A percentile compares a stretch with the other conserved stretches of the same genome.
These are phyloP conservation scores for Plenodomus tracheiphilus DNA, from an alignment of 2,329 filamentous ascomycete genomes.

Conservation along the genomic window DNA sequence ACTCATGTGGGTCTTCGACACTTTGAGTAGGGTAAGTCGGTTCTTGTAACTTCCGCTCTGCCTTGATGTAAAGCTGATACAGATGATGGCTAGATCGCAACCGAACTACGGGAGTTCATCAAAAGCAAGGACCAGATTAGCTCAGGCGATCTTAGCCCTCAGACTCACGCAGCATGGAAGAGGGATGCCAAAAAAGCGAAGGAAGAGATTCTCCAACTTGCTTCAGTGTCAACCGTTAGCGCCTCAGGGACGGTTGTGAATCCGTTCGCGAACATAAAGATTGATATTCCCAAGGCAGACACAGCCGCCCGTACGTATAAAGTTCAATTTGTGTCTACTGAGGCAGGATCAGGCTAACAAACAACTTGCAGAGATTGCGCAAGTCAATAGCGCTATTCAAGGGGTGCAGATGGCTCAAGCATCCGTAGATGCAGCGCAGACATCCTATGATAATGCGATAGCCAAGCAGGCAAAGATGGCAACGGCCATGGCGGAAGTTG, in stretches of 20 bases:
- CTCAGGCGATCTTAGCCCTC: neutral
- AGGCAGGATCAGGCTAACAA: too few relatives aligned
- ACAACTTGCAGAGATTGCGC: neutral
- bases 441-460: neutral
- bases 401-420: neutral
- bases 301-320: neutral
- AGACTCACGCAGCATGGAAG: neutral
- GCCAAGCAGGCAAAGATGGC: neutral
- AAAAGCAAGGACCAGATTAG: neutral
- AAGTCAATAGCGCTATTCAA: neutral
- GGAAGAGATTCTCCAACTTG: neutral
- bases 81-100: neutral
- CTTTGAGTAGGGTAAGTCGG: too few relatives aligned
- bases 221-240: too few relatives aligned
- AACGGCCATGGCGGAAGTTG: neutral
- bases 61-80: too few relatives aligned
- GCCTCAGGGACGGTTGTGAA: neutral
- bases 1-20: too few relatives aligned
- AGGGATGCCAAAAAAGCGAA: neutral
- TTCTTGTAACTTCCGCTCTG: too few relatives aligned
- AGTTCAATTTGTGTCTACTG: too few relatives aligned
- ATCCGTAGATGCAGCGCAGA: neutral
- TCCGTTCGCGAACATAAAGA: neutral
- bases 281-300: slow-evolving; percentile 1
- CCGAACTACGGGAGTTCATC: neutral